Evolutionary conservation across 148 eudicot species (phyloP), one percentile per base, ranked within the genome.

Genomic region (Spergularia marina): DNA sequence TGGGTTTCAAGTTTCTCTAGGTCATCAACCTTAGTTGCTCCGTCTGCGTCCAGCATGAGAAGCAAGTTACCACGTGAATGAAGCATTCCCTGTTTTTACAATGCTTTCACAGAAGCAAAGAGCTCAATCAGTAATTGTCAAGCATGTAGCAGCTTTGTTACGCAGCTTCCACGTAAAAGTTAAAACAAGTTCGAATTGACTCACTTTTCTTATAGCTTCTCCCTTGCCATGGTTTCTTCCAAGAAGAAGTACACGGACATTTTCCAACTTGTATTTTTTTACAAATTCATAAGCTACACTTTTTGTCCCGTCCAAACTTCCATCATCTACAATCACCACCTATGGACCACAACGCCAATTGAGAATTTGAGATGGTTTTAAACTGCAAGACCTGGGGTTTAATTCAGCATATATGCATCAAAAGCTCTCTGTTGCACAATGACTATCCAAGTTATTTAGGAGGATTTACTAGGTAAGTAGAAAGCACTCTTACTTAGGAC

Each of bases 1-100:
- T 95, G 91, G 53, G 82, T 85, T 85, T 95, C 99, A 76, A 95
- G 99, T 78, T 95, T 95, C 83, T 91, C 97, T 34, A 95, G 73
- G 86, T 95, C 99, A 72, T 84, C 75, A 73, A 95, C 94, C 86
- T 89, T 89, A 52, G 99, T 95, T 59, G 99, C 99, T 53, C 99
- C 99, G 86, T 95, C 99, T 74, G 99, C 99, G 88, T 95, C 99
- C 80, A 95, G 87, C 99, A 95, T 95, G 61, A 95, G 84, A 76
- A 95, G 89, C 49, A 95, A 83, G 86, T 90, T 91, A 77, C 99
- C 99, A 68, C 99, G 94, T 39, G 99, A 85, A 86, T 95, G 99
- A 86, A 95, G 99, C 90, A 95, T 95, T 63, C 99, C 99, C 99
- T 95, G 94, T 89, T 87, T 87, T 85, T 77, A 72, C 89, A 86